phyloP scores from a whole-genome alignment of 257 asterid genomes.

The Nicotiana noctiflora region DNA sequence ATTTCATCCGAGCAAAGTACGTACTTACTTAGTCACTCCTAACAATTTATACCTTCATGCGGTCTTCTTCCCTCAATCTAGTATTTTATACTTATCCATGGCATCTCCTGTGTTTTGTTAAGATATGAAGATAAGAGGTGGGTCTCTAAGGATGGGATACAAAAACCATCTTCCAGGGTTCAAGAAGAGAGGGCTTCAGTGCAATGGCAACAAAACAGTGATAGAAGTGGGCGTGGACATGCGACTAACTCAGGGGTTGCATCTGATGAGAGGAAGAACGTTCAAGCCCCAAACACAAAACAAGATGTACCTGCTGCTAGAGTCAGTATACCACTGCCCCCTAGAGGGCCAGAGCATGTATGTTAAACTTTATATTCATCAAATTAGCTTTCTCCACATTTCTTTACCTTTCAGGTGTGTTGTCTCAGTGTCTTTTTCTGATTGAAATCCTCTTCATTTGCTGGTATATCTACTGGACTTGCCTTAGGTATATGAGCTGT shows the following conservation, averaged over 20 bases:
- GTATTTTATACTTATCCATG: conserved; percentile 17
- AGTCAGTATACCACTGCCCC: conserved; percentile 52
- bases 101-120: conserved; percentile 14
- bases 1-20: conserved; percentile 98
- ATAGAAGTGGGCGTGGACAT: conserved; percentile 46
- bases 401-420: neutral
- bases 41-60: neutral
- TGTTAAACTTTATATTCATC: conserved; percentile 17
- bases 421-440: neutral
- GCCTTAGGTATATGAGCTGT: neutral
- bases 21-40: conserved; percentile 18
- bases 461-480: neutral
- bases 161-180: conserved; percentile 48
- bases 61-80: conserved; percentile 11
- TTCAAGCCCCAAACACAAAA: conserved; percentile 31
- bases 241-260: conserved; percentile 41
- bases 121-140: conserved; percentile 98
- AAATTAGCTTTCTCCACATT: neutral
- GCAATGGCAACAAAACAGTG: conserved; percentile 63
- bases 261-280: conserved; percentile 46
- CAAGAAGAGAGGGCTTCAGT: conserved; percentile 53
- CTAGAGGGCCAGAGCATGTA: conserved; percentile 65
- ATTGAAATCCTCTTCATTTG: neutral
- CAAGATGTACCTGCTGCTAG: conserved; percentile 45
- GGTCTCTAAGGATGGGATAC: conserved; percentile 69